Percentiles rank a stretch among this genome's conserved stretches.
Conservation (phyloP, 768 basidiomycete species). For the Suillus clintonianus region DNA sequence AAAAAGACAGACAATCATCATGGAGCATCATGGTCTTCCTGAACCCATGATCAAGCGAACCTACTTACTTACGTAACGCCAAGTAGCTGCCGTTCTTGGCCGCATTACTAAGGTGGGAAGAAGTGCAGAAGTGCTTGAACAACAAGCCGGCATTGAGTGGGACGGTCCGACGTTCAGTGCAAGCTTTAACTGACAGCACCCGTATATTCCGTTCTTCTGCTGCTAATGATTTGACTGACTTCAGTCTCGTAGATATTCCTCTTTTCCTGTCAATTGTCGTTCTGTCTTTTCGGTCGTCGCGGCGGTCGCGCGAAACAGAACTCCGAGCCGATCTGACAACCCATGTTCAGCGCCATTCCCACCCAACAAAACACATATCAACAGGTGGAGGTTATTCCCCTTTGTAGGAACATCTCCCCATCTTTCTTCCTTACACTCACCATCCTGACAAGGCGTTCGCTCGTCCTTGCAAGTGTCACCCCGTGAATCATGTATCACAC, state of each 20-base stretch:
- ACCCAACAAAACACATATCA: slow-evolving; percentile 23
- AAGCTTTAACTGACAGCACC: slow-evolving; percentile 1
- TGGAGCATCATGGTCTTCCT: too few species aligned
- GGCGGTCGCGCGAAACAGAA: slow-evolving; percentile 9
- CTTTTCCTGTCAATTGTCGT: not conserved
- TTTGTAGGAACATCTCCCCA: slow-evolving; percentile 4
- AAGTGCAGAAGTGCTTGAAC: not conserved
- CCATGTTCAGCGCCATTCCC: slow-evolving; percentile 11
- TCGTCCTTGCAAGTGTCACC: slow-evolving; percentile 1
- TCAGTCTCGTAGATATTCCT: not conserved
- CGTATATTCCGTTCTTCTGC: not conserved
- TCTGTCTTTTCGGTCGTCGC: not conserved
- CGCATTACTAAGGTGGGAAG: slow-evolving; percentile 1
- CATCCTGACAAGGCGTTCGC: not conserved
- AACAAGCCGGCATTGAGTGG: not conserved
- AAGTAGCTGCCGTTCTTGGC: not conserved
- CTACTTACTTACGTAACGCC: not conserved
- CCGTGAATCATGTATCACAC: slow-evolving; percentile 12
- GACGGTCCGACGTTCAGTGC: not conserved
- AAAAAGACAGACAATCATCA: too few species aligned
- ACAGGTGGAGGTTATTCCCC: slow-evolving; percentile 7
- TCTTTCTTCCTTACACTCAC: slow-evolving; percentile 3
- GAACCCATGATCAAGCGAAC: not conserved
- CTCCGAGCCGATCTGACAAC: slow-evolving; percentile 12
- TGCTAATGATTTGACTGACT: not conserved